Evolutionary conservation across 2,329 filamentous ascomycete genomes (phyloP).

Genomic region (Verticillium alfalfae): DNA sequence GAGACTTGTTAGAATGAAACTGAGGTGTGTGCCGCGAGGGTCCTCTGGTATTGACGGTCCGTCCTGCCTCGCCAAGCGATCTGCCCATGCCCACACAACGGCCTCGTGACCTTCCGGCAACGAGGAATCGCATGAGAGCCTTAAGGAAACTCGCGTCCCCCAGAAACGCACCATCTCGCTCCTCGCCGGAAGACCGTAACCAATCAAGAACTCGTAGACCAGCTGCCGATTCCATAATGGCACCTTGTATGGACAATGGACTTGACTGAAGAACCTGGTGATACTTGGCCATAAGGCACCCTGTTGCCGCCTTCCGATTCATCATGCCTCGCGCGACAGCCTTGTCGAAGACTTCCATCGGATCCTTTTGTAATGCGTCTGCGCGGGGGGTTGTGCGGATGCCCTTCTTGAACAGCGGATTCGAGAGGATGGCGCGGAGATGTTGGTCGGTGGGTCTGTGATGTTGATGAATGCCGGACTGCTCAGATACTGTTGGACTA

Average conservation of each 20-base stretch:
- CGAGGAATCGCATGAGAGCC: slow-evolving; percentile 41
- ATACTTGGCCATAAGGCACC: slow-evolving; percentile 44
- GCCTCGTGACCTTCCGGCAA: slow-evolving; percentile 47
- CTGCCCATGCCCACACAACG: slow-evolving; percentile 44
- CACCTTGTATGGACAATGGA: slow-evolving; percentile 21
- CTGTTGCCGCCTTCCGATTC: slow-evolving; percentile 46
- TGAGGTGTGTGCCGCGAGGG: slow-evolving; percentile 5
- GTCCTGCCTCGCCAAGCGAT: slow-evolving; percentile 12
- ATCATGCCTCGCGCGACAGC: slow-evolving; percentile 52
- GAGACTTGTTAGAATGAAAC: slow-evolving; percentile 29
- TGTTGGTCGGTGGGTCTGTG: slow-evolving; percentile 41
- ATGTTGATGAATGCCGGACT: slow-evolving; percentile 2
- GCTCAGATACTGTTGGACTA: not conserved
- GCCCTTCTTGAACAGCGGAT: slow-evolving; percentile 45
- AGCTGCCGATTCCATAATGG: slow-evolving; percentile 35
- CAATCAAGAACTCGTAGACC: slow-evolving; percentile 45
- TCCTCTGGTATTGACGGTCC: slow-evolving; percentile 3
- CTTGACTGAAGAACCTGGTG: slow-evolving; percentile 30
- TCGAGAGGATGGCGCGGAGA: slow-evolving; percentile 50
- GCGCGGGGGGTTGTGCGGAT: slow-evolving; percentile 12
- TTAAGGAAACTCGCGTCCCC: slow-evolving; percentile 28
- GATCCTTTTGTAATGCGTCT: slow-evolving; percentile 24
- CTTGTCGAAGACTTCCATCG: slow-evolving; percentile 50
- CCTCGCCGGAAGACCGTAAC: slow-evolving; percentile 45
- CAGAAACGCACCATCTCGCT: slow-evolving; percentile 40